Evolutionary conservation across 768 basidiomycete species (phyloP).

Genomic region (Trametes cinnabarina): DNA sequence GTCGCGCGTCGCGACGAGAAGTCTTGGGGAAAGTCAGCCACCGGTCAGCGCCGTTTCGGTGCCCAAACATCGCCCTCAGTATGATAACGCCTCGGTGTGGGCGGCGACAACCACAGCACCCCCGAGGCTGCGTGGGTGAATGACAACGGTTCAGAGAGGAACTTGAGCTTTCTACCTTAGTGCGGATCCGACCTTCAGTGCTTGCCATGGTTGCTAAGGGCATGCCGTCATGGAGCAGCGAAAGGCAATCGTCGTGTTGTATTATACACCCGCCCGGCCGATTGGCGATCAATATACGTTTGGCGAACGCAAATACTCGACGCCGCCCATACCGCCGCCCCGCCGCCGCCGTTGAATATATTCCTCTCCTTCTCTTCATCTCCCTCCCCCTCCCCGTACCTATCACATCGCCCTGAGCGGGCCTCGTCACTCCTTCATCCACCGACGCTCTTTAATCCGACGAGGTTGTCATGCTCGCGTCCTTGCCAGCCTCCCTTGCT

Average conservation of each 20-base stretch:
- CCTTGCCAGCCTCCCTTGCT: slow-evolving; percentile 13
- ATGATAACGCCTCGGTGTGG: too few species aligned
- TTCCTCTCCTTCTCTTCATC: background rate
- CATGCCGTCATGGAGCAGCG: background rate
- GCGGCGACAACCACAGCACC: too few species aligned
- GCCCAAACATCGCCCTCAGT: too few species aligned
- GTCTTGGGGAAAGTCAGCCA: too few species aligned
- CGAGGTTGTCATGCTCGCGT: slow-evolving; percentile 17
- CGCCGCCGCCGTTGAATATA: slow-evolving; percentile 1
- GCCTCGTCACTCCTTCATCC: slow-evolving; percentile 11
- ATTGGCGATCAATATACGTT: slow-evolving; percentile 3
- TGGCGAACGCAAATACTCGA: background rate
- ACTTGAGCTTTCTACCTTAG: too few species aligned
- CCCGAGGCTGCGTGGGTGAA: too few species aligned
- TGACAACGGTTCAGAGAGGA: too few species aligned
- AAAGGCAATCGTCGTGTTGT: slow-evolving; percentile 1
- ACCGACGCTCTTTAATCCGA: too few species aligned
- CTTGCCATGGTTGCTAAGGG: background rate
- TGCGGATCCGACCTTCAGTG: too few species aligned
- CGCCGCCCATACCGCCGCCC: background rate
- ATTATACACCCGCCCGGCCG: background rate
- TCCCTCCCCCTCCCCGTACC: background rate
- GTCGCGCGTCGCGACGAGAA: background rate
- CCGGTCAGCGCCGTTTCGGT: too few species aligned
- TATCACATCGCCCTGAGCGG: slow-evolving; percentile 8